A percentile compares a stretch with the other conserved stretches of the same genome.
Evolutionary conservation across 1,284 basidiomycete species (phyloP).

Genomic region (Cryptococcus hybrid): DNA sequence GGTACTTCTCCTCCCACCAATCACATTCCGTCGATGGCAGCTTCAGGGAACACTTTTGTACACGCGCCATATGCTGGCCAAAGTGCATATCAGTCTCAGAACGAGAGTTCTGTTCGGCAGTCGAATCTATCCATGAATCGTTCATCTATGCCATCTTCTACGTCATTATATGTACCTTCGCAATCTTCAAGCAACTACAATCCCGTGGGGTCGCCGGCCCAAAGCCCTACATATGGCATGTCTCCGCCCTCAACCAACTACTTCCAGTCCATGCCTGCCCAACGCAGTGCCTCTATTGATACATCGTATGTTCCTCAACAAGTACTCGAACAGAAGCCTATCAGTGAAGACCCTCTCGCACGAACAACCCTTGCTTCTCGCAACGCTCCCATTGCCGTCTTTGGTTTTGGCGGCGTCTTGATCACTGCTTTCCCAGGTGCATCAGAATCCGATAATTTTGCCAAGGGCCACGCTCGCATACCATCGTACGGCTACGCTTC

Average conservation of each 20-base stretch:
- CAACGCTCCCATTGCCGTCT: slow-evolving; percentile 73
- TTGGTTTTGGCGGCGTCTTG: slow-evolving; percentile 85
- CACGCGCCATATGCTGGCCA: no score
- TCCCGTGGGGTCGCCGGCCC: slow-evolving; percentile 19
- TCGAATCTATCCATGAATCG: no score
- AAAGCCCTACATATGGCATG: slow-evolving; percentile 22
- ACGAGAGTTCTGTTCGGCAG: no score
- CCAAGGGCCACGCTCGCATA: slow-evolving; percentile 67
- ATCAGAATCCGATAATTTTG: slow-evolving; percentile 67
- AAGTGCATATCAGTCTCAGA: no score
- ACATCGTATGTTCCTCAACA: slow-evolving; percentile 53
- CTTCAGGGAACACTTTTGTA: no score
- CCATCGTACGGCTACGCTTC: slow-evolving; percentile 51
- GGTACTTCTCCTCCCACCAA: no score
- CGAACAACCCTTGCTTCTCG: slow-evolving; percentile 60
- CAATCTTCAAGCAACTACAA: slow-evolving; percentile 10
- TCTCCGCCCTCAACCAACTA: slow-evolving; percentile 35
- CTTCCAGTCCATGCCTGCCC: slow-evolving; percentile 53
- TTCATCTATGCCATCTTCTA: no score
- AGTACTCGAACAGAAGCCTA: slow-evolving; percentile 50
- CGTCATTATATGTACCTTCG: not conserved
- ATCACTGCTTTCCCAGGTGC: slow-evolving; percentile 81
- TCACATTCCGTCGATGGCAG: no score
- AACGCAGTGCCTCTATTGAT: slow-evolving; percentile 66
- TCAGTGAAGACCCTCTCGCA: slow-evolving; percentile 71